These are phyloP conservation scores for Ogataea naganishii DNA, from an alignment of 805 yeast species.

Conservation along the genomic window DNA sequence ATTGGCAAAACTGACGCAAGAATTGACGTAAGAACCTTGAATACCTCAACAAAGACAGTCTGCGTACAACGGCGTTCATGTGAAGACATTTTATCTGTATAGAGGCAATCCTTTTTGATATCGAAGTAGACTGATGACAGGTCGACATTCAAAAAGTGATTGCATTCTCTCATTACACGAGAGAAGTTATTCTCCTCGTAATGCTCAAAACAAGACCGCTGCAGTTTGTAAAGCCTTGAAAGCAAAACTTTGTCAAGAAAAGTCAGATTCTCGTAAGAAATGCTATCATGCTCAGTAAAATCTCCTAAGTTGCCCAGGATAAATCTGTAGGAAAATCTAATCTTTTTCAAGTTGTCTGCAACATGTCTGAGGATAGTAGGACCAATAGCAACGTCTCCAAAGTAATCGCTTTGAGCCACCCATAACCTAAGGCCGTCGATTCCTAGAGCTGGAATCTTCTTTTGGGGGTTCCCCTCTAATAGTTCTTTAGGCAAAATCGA, in stretches of 20 bases:
- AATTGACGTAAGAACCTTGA: slow-evolving; percentile 54
- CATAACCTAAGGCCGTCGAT: slow-evolving; percentile 86
- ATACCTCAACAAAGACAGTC: slow-evolving; percentile 53
- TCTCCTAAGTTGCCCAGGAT: slow-evolving; percentile 68
- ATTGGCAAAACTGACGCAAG: slow-evolving; percentile 80
- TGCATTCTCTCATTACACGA: slow-evolving; percentile 56
- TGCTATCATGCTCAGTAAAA: slow-evolving; percentile 21
- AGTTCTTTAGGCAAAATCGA: slow-evolving; percentile 61
- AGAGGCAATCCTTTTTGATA: slow-evolving; percentile 74
- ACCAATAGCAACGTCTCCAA: slow-evolving; percentile 71
- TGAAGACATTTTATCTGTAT: slow-evolving; percentile 51
- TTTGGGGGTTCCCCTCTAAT: slow-evolving; percentile 48
- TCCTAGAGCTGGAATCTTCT: slow-evolving; percentile 58
- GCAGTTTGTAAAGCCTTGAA: slow-evolving; percentile 41
- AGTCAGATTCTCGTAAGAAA: slow-evolving; percentile 31
- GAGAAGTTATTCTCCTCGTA: slow-evolving; percentile 60
- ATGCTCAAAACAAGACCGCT: slow-evolving; percentile 28
- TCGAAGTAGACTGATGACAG: slow-evolving; percentile 84
- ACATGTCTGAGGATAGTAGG: slow-evolving; percentile 66
- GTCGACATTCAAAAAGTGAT: slow-evolving; percentile 63
- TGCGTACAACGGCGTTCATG: slow-evolving; percentile 48
- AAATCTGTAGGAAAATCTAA: slow-evolving; percentile 74
- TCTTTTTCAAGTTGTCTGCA: slow-evolving; percentile 70
- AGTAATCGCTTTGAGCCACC: slow-evolving; percentile 84
- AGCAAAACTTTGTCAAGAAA: slow-evolving; percentile 56